phyloP scores from a whole-genome alignment of 192 early-diverging fungal species.

The Cetraspora pellucida region DNA sequence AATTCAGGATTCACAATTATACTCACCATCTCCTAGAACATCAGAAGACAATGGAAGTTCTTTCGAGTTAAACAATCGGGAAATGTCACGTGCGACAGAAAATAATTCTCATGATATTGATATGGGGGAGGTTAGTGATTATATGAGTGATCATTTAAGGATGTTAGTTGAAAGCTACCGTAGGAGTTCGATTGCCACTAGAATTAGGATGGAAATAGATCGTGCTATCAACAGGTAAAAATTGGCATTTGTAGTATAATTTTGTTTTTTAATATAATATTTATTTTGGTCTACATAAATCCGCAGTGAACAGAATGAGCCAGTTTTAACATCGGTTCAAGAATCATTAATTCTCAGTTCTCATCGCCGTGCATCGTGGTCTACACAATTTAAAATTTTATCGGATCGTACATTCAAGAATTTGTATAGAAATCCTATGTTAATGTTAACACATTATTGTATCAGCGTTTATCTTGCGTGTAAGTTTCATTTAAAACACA shows the following conservation, averaged over 20 bases:
- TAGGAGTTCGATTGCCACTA: slow-evolving; percentile 40
- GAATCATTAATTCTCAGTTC: slow-evolving; percentile 40
- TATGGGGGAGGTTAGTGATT: slow-evolving; percentile 13
- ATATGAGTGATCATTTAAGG: slow-evolving; percentile 42
- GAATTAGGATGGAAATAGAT: slow-evolving; percentile 43
- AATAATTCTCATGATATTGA: background rate
- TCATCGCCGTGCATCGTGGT: slow-evolving; percentile 59
- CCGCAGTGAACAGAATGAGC: background rate
- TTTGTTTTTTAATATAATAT: background rate
- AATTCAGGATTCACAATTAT: slow-evolving; percentile 36
- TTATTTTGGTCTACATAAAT: background rate
- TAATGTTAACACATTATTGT: slow-evolving; percentile 74
- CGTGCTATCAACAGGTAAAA: slow-evolving; percentile 32
- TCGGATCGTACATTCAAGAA: slow-evolving; percentile 79
- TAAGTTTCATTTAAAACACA: slow-evolving; percentile 22
- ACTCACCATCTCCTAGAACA: background rate
- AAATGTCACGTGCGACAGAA: too few species aligned
- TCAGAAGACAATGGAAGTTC: background rate
- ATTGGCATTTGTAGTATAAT: background rate
- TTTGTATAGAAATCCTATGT: slow-evolving; percentile 76
- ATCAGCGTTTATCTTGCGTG: slow-evolving; percentile 68
- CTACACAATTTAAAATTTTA: slow-evolving; percentile 73
- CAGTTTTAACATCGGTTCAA: slow-evolving; percentile 12
- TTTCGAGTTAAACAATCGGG: slow-evolving; percentile 4
- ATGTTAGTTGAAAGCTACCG: slow-evolving; percentile 40